Evolutionary conservation across 1,139 yeast species (phyloP), one percentile per base, ranked within the genome.

Genomic region (Pichia sp.): DNA sequence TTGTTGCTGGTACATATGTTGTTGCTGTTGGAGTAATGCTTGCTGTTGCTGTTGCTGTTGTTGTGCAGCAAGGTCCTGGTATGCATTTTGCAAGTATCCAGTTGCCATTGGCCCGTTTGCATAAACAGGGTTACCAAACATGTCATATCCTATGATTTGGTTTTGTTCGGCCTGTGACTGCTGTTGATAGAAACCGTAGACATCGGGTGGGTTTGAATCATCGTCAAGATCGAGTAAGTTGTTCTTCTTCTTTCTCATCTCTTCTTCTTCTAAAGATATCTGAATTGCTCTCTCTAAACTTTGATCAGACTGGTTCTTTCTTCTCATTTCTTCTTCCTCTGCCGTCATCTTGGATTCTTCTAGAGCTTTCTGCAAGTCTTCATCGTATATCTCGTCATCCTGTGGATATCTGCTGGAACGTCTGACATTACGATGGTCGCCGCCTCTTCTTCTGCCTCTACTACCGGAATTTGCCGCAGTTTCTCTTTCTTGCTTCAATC

Each of bases 191-290:
- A 36, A 49, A 4, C 57, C 58, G 28, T 45, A 51, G 25, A 50
- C 50, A 26, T 46, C 49, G 2, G 57, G 58, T 13, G 56, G 46
- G 16, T 21, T 34, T 23, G 52, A 54, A n/a, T n/a, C n/a, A 30
- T 63, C 62, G 42, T 73, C 82, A 41, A 76, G 62, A 48, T 76
- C 82, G 45, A 77, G 59, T 40, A 77, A 60, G 51, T 77, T 77
- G 45, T 67, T 65, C 42, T 71, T 74, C 37, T 63, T 65, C 46
- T 66, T 63, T 49, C 70, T 74, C 70, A 80, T 68, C 57, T 81
- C 93, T 51, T 87, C 95, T 55, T 91, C 97, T 60, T 87, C 96
- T 56, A 79, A 67, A 27, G 93, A 80, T 50, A 91, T 70, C 59
- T 80, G 79, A 46, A 88, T 68, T 1, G 97, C 97, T 34, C 83